These are phyloP conservation scores for Saturnispora sanitii DNA, from an alignment of 805 yeast species.

Conservation along the genomic window DNA sequence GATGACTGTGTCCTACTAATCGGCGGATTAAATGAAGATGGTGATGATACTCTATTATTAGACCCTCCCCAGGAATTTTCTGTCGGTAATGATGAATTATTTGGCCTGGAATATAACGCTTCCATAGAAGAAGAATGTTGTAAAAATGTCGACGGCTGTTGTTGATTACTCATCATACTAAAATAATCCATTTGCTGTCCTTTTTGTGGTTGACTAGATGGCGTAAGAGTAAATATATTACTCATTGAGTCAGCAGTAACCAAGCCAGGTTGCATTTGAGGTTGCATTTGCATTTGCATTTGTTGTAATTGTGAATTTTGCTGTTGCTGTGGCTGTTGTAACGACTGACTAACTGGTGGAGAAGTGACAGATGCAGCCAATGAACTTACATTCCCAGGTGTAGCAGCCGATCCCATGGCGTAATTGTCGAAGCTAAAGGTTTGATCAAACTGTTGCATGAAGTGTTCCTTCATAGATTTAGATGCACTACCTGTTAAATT, in stretches of 20 bases:
- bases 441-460: slow-evolving; percentile 16
- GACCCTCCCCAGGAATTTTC: background rate
- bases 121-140: background rate
- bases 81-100: background rate
- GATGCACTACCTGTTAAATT: slow-evolving; percentile 49
- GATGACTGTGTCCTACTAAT: slow-evolving; percentile 15
- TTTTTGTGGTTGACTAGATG: background rate
- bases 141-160: background rate
- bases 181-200: background rate
- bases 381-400: slow-evolving; percentile 6
- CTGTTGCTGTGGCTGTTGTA: background rate
- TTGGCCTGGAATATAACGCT: background rate
- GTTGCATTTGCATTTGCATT: slow-evolving; percentile 3
- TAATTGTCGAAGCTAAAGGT: slow-evolving; percentile 9
- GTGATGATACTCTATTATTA: no score
- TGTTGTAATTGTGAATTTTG: background rate
- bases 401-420: slow-evolving; percentile 1
- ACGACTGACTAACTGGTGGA: background rate
- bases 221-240: slow-evolving; percentile 5
- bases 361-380: slow-evolving; percentile 9
- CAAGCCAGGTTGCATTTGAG: slow-evolving; percentile 1
- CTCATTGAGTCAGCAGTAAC: background rate
- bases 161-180: background rate
- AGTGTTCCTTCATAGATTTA: slow-evolving; percentile 31
- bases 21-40: slow-evolving; percentile 1